These are phyloP conservation scores for Phalaenopsis equestris DNA, from an alignment of 106 monocot species.

Conservation along the genomic window DNA sequence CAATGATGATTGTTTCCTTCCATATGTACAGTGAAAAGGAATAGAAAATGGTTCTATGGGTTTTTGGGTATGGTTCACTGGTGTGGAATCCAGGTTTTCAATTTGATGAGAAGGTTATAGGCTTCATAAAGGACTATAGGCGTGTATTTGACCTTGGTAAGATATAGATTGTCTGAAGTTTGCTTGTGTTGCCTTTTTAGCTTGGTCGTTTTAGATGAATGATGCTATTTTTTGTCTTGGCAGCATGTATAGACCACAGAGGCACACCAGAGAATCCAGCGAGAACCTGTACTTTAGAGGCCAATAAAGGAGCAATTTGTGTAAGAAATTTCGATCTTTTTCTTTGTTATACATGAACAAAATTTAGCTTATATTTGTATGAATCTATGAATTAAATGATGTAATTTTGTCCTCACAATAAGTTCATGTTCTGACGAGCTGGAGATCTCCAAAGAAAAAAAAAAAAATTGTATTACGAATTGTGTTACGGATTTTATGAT, in stretches of 20 bases:
- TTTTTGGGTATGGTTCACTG: constrained; percentile 76
- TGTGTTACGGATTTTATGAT: neutral
- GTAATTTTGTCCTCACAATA: neutral
- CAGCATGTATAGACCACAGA: constrained; percentile 97
- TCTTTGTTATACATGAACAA: neutral
- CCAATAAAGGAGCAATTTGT: constrained; percentile 61
- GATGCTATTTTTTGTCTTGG: neutral
- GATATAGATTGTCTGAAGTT: neutral
- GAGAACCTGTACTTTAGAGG: constrained; percentile 89
- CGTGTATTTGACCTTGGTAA: constrained; percentile 77
- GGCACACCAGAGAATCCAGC: constrained; percentile 91
- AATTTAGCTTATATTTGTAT: neutral
- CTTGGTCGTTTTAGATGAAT: neutral
- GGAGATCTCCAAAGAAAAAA: neutral
- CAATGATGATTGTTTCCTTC: neutral
- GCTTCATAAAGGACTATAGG: constrained; percentile 66
- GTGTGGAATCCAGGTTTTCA: constrained; percentile 85
- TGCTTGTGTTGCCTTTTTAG: neutral
- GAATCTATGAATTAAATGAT: neutral
- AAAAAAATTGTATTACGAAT: too few species aligned
- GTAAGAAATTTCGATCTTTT: constrained; percentile 30
- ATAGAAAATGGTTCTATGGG: constrained; percentile 68
- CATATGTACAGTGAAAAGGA: neutral
- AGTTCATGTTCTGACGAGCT: neutral
- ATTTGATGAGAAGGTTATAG: constrained; percentile 70